Conservation (phyloP, 2,329 filamentous ascomycete genomes). For the Bipolaris oryzae region DNA sequence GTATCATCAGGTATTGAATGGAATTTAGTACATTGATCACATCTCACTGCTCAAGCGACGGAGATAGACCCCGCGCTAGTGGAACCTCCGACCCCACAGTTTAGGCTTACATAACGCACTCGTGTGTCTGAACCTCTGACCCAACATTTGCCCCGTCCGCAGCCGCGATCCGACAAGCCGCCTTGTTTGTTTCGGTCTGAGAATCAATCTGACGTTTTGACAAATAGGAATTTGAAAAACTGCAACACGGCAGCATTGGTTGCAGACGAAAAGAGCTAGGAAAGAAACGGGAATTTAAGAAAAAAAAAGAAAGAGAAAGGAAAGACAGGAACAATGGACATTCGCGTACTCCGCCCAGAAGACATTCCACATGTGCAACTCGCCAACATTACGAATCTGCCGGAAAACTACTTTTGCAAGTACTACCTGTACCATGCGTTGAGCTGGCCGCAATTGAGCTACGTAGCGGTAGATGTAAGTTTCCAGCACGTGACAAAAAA, state of each 20-base stretch:
- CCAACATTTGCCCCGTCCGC: neutral
- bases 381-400: conserved; percentile 97
- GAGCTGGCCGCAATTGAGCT: conserved; percentile 96
- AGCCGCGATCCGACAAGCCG: neutral
- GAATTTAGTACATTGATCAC: neutral
- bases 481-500: neutral
- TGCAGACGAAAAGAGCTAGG: neutral
- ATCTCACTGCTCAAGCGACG: neutral
- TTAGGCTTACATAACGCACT: conserved; percentile 21
- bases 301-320: neutral
- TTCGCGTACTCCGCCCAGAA: conserved; percentile 80
- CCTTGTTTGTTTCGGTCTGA: neutral
- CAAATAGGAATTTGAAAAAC: too few species aligned
- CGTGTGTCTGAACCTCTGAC: conserved; percentile 5
- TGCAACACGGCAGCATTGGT: too few species aligned
- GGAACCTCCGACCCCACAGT: conserved; percentile 9
- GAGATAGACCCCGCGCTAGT: conserved; percentile 15
- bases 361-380: conserved; percentile 94
- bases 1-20: neutral
- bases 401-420: conserved; percentile 99
- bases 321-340: conserved; percentile 69
- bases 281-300: neutral
- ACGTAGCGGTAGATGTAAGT: conserved; percentile 84
- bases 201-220: neutral
- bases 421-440: conserved; percentile 99